Conservation (phyloP, 1,284 basidiomycete genomes). For the Stygiomarasmius scandens region DNA sequence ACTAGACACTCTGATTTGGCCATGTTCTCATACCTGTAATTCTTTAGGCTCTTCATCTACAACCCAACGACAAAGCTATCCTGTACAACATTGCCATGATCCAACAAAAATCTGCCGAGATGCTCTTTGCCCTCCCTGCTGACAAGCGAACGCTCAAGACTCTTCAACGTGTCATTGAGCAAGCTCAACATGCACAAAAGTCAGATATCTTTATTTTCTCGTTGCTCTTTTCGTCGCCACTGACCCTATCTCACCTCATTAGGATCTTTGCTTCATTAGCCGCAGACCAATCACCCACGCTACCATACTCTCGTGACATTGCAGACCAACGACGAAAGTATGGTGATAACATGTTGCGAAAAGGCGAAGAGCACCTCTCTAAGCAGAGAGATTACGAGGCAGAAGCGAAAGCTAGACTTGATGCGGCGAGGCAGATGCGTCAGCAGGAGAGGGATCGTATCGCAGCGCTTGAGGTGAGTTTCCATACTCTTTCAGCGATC, state of each 20-base stretch:
- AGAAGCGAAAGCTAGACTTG: slow-evolving; percentile 72
- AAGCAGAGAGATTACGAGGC: slow-evolving; percentile 77
- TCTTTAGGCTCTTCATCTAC: slow-evolving; percentile 74
- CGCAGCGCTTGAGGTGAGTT: slow-evolving; percentile 62
- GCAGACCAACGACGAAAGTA: slow-evolving; percentile 89
- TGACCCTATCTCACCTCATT: too few species aligned
- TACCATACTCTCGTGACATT: slow-evolving; percentile 87
- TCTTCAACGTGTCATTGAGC: slow-evolving; percentile 74
- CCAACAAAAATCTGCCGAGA: slow-evolving; percentile 90
- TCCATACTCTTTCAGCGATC: not conserved
- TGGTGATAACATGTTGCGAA: slow-evolving; percentile 80
- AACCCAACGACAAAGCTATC: slow-evolving; percentile 85
- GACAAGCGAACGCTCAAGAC: slow-evolving; percentile 81
- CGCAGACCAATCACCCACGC: slow-evolving; percentile 63
- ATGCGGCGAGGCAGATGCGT: slow-evolving; percentile 69
- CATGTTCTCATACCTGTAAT: slow-evolving; percentile 3
- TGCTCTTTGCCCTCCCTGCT: slow-evolving; percentile 75
- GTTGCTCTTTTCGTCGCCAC: not conserved
- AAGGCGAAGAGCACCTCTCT: slow-evolving; percentile 76
- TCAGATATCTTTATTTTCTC: slow-evolving; percentile 35
- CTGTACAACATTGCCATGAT: slow-evolving; percentile 96
- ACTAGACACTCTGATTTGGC: not conserved
- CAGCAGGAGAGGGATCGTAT: slow-evolving; percentile 66
- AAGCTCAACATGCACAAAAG: slow-evolving; percentile 89
- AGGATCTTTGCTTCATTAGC: slow-evolving; percentile 86